Percentiles rank a stretch among this genome's conserved stretches.
Evolutionary conservation across 2,329 filamentous ascomycete genomes (phyloP).

Genomic region (Botrytis elliptica): DNA sequence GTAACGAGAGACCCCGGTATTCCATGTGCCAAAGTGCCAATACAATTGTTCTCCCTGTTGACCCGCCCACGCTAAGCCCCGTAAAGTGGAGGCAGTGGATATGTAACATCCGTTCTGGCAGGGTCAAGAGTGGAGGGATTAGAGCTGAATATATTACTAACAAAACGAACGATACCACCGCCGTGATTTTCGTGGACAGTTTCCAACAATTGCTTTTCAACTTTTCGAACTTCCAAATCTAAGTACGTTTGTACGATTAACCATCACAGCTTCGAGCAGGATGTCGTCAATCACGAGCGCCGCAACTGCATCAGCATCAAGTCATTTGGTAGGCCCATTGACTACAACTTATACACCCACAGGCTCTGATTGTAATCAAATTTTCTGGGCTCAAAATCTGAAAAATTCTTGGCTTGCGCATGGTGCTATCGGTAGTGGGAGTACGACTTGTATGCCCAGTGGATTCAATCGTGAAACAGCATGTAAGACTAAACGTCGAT

Average conservation of each 20-base stretch:
- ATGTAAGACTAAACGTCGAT: neutral
- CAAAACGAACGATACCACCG: neutral
- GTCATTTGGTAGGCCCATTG: neutral
- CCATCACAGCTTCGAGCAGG: neutral
- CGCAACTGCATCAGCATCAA: neutral
- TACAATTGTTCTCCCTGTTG: neutral
- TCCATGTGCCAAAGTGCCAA: slow-evolving; percentile 7
- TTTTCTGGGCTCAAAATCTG: slow-evolving; percentile 13
- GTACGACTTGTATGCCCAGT: slow-evolving; percentile 13
- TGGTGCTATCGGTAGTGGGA: slow-evolving; percentile 5
- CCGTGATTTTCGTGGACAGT: neutral
- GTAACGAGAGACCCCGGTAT: neutral
- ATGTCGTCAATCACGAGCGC: slow-evolving; percentile 7
- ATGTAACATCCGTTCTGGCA: neutral
- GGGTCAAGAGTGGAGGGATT: slow-evolving; percentile 7
- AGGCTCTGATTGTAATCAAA: neutral
- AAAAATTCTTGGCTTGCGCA: slow-evolving; percentile 1
- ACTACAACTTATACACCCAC: slow-evolving; percentile 14
- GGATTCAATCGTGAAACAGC: slow-evolving; percentile 10
- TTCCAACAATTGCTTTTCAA: neutral
- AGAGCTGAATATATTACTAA: neutral
- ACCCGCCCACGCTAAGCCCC: neutral
- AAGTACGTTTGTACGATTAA: neutral
- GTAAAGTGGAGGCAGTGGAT: neutral
- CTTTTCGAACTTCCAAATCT: neutral